Percentiles rank a stretch among this genome's conserved stretches.
Conservation (phyloP, 2,329 filamentous ascomycete species). For the Cercospora janseana region DNA sequence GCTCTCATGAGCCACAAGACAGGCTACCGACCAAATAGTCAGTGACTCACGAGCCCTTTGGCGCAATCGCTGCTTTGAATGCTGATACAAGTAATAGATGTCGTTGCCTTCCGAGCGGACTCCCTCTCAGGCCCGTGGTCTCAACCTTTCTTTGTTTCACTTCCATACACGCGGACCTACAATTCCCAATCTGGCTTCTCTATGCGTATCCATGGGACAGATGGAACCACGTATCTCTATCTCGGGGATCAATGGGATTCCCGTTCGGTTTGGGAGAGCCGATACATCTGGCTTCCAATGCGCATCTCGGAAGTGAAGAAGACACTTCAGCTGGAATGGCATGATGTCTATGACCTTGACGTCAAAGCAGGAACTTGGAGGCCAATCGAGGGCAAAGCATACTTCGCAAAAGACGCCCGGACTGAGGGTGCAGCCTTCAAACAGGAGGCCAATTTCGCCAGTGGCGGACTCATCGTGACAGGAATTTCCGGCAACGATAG, state of each 20-base stretch:
- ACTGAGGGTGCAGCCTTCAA: conserved; percentile 51
- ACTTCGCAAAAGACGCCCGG: conserved; percentile 48
- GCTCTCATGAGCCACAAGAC: conserved; percentile 64
- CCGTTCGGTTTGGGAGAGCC: conserved; percentile 57
- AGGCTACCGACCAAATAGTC: conserved; percentile 60
- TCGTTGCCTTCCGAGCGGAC: conserved; percentile 60
- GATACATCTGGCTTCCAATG: conserved; percentile 59
- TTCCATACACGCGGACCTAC: conserved; percentile 57
- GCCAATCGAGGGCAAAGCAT: conserved; percentile 50
- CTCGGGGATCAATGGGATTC: conserved; percentile 66
- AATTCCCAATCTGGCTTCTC: conserved; percentile 61
- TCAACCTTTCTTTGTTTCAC: conserved; percentile 59
- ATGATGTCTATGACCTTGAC: conserved; percentile 57
- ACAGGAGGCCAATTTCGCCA: conserved; percentile 57
- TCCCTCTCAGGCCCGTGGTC: conserved; percentile 61
- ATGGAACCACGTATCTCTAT: conserved; percentile 51
- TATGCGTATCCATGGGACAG: conserved; percentile 45
- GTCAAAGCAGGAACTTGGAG: conserved; percentile 52
- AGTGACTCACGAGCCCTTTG: conserved; percentile 8
- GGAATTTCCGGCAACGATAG: conserved; percentile 57
- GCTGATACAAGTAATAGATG: conserved; percentile 39
- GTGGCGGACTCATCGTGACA: conserved; percentile 49
- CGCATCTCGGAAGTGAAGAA: conserved; percentile 54
- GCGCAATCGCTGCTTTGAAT: neutral
- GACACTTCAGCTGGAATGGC: conserved; percentile 51